These are phyloP conservation scores for Oryza officinalis DNA, from an alignment of 176 grass and related monocot species.

Conservation along the genomic window DNA sequence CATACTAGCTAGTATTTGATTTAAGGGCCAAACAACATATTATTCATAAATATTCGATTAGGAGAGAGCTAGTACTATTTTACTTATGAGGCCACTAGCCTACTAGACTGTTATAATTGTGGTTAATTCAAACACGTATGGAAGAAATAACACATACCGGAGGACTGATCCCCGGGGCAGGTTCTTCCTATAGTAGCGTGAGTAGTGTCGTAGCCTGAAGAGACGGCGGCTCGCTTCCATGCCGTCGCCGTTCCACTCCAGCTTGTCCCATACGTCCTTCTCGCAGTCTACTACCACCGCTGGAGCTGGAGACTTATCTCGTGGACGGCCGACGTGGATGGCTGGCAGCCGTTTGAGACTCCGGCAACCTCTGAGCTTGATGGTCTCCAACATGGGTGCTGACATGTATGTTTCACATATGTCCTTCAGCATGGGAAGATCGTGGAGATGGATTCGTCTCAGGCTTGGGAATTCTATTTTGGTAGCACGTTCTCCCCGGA, in stretches of 20 bases:
- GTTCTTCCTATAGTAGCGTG: not conserved
- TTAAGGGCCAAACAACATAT: too few relatives aligned
- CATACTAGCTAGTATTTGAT: too few relatives aligned
- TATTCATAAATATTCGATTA: too few relatives aligned
- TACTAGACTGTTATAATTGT: too few relatives aligned
- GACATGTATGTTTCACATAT: not conserved
- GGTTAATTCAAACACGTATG: too few relatives aligned
- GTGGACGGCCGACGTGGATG: not conserved
- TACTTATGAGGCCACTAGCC: too few relatives aligned
- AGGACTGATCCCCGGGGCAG: not conserved
- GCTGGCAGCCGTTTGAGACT: not conserved
- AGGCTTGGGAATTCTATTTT: not conserved
- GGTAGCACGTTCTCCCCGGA: not conserved
- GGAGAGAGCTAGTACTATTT: too few relatives aligned
- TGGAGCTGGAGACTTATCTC: not conserved
- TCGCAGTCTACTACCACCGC: too few relatives aligned
- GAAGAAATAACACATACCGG: not conserved
- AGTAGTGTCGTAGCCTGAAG: not conserved
- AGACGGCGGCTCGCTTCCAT: not conserved
- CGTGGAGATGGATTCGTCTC: too few relatives aligned
- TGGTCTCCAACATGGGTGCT: not conserved
- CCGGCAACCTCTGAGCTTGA: constrained; percentile 4
- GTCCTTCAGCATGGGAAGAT: too few relatives aligned
- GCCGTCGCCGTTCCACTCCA: not conserved
- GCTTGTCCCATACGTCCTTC: too few relatives aligned